phyloP scores from a whole-genome alignment of 768 basidiomycete genomes.

The Candolleomyces aberdarensis region DNA sequence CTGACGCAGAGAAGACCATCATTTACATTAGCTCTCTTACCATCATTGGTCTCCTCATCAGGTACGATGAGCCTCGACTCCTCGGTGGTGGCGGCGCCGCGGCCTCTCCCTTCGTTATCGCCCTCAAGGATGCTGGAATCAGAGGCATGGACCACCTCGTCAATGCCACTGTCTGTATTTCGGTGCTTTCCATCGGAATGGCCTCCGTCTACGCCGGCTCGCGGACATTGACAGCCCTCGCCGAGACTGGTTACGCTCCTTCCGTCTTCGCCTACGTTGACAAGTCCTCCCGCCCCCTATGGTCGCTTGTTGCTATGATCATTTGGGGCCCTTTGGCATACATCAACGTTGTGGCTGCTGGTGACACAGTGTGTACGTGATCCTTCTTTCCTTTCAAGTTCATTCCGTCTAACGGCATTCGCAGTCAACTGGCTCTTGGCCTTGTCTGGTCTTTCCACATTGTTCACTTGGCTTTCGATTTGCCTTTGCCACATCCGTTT shows the following conservation, averaged over 20 bases:
- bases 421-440: slow-evolving; percentile 43
- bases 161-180: slow-evolving; percentile 43
- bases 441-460: slow-evolving; percentile 43
- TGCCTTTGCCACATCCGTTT: slow-evolving; percentile 49
- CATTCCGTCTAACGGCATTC: background rate
- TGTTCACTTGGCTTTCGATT: slow-evolving; percentile 45
- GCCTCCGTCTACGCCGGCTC: slow-evolving; percentile 46
- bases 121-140: slow-evolving; percentile 36
- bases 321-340: slow-evolving; percentile 39
- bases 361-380: slow-evolving; percentile 36
- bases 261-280: slow-evolving; percentile 42
- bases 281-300: slow-evolving; percentile 46
- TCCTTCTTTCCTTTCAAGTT: background rate
- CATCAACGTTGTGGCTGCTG: slow-evolving; percentile 31
- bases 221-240: slow-evolving; percentile 42
- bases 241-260: slow-evolving; percentile 47
- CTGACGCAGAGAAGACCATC: slow-evolving; percentile 28
- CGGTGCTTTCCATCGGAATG: slow-evolving; percentile 44
- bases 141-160: slow-evolving; percentile 41
- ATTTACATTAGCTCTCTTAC: slow-evolving; percentile 43
- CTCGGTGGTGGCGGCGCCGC: slow-evolving; percentile 36
- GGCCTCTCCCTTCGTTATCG: slow-evolving; percentile 46
- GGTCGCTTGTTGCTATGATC: slow-evolving; percentile 34
- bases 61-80: slow-evolving; percentile 33
- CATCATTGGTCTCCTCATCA: slow-evolving; percentile 40